Base-by-base conservation (phyloP, 2,329 filamentous ascomycete genomes). In the Talaromyces sp. region DNA sequence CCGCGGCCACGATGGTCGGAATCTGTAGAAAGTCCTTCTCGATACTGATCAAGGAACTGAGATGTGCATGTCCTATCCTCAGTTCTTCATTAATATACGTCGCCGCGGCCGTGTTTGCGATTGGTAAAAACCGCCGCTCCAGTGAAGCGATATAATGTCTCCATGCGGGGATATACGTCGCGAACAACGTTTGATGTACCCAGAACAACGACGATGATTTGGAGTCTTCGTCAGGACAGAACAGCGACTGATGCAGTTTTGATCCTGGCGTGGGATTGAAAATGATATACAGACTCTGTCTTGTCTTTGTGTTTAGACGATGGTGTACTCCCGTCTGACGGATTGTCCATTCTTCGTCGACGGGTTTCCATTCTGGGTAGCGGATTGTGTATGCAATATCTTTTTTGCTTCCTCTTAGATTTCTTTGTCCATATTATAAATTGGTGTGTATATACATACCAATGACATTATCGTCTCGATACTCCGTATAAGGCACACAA, bases 261-360 rank as follows among this genome's bases (percentile, higher is more conserved):
- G 52, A 66, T 60, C 13, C 43, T 22, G 56, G 63, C 17, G 48
- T 60, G 7, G 69, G 67, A 35, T 68, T 61, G 10, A 73, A 52
- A 10, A 69, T 61, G 13, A 72, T 62, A 56, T 63, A 70, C 22
- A 66, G 58, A 15, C 60, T 66, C 40, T 63, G 60, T 13, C 63
- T 64, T 11, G 53, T 65, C 19, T 50, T 37, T 3, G 57, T 45
- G 15, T 70, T 63, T 45, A 63, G 66, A 43, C 63, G 66, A 17
- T 73, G 70, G 48, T 69, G 71, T 17, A 73, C 59, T 1, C 69
- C 70, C 2, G 63, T 69, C 58, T 73, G 70, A 4, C 71, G 67
- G 21, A 69, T 65, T 0, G 65, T 60, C 68, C 69, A 72, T 45
- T 62, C 63, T 17, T 67, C 62, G 0, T 59, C 51, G 1, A 46